phyloP scores from a whole-genome alignment of 164 flowering plant genomes.

The Annona squamosa region DNA sequence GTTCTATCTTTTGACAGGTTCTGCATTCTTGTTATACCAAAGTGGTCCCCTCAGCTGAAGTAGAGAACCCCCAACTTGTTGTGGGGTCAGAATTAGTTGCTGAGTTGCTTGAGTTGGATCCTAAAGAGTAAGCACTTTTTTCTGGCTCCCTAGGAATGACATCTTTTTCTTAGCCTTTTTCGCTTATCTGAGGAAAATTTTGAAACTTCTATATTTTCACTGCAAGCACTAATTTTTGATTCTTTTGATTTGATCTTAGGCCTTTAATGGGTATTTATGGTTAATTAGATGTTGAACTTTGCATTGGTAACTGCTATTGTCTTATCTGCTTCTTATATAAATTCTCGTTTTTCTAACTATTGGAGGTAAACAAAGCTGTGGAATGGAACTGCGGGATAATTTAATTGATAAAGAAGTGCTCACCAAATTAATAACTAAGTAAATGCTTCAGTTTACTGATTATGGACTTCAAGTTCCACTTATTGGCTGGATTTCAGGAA shows the following conservation, averaged over 20 bases:
- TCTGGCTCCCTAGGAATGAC: not conserved
- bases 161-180: too few species aligned
- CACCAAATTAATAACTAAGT: not conserved
- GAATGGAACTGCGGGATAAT: not conserved
- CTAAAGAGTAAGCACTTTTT: conserved; percentile 63
- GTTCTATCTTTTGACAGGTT: conserved; percentile 39
- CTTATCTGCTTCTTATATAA: too few species aligned
- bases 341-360: too few species aligned
- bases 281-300: too few species aligned
- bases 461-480: not conserved
- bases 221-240: too few species aligned
- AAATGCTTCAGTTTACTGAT: not conserved
- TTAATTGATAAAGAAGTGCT: not conserved
- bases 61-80: conserved; percentile 85
- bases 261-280: too few species aligned
- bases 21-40: conserved; percentile 82
- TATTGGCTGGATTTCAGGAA: too few species aligned
- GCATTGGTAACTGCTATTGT: too few species aligned
- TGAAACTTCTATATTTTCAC: too few species aligned
- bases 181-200: too few species aligned
- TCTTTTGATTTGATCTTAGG: too few species aligned
- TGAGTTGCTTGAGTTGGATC: conserved; percentile 80
- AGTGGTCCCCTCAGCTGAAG: conserved; percentile 80
- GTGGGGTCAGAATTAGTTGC: conserved; percentile 89
- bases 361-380: too few species aligned